phyloP scores from a whole-genome alignment of 2,329 filamentous ascomycete species.

The Xylariaceae sp. region DNA sequence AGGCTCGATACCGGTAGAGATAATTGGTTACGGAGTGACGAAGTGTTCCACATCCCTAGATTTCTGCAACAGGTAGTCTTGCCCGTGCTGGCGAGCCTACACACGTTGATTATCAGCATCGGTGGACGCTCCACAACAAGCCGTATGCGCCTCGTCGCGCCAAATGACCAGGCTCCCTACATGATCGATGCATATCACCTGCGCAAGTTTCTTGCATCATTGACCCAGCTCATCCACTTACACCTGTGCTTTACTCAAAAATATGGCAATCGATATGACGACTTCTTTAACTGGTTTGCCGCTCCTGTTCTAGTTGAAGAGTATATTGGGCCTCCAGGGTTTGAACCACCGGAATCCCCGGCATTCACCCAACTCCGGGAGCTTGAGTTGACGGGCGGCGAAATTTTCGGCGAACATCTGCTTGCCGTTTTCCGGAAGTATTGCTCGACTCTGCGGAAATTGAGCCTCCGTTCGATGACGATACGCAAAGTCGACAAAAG shows the following conservation, averaged over 20 bases:
- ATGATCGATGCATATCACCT: slow-evolving; percentile 4
- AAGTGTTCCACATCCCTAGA: slow-evolving; percentile 11
- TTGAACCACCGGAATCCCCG: slow-evolving; percentile 10
- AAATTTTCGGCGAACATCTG: not conserved
- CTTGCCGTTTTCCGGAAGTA: slow-evolving; percentile 10
- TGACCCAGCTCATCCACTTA: slow-evolving; percentile 7
- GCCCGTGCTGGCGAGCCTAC: slow-evolving; percentile 9
- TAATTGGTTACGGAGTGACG: not conserved
- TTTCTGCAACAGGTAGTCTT: slow-evolving; percentile 11
- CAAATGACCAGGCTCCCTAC: not conserved
- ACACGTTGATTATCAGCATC: slow-evolving; percentile 4
- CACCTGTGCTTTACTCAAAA: no score
- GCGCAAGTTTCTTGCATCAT: slow-evolving; percentile 12
- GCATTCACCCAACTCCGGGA: slow-evolving; percentile 10
- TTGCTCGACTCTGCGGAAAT: slow-evolving; percentile 10
- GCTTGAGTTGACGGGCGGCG: slow-evolving; percentile 1
- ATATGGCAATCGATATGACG: not conserved
- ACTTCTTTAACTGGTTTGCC: slow-evolving; percentile 15
- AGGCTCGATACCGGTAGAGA: slow-evolving; percentile 4
- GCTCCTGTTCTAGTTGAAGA: not conserved
- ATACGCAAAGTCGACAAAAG: not conserved
- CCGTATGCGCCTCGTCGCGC: not conserved
- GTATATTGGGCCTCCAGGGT: not conserved
- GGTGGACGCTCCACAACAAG: not conserved
- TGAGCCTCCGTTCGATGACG: not conserved